Evolutionary conservation across 164 flowering plant species (phyloP).

Genomic region (Amborella trichopoda): DNA sequence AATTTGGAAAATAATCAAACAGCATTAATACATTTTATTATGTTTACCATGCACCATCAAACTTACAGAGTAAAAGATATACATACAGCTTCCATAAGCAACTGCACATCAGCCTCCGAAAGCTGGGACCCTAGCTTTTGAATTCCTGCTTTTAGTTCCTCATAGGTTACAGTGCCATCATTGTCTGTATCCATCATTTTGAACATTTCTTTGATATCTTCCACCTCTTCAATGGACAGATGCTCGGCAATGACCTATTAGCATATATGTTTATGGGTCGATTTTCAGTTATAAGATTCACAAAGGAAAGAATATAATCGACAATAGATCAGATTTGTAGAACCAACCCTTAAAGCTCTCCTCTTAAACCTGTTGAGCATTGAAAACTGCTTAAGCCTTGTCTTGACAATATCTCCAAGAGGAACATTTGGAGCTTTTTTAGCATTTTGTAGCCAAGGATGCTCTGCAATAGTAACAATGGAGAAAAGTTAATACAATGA

Average conservation of each 20-base stretch:
- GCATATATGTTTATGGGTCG: not conserved
- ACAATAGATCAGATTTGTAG: not conserved
- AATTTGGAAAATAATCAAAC: not conserved
- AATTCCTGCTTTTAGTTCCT: constrained; percentile 67
- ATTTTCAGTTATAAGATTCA: not conserved
- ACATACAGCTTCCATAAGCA: constrained; percentile 87
- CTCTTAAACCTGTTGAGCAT: constrained; percentile 93
- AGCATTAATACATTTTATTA: not conserved
- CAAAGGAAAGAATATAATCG: not conserved
- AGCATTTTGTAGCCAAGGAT: constrained; percentile 88
- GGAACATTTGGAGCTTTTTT: constrained; percentile 88
- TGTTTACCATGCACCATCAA: not conserved
- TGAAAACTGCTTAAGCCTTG: constrained; percentile 89
- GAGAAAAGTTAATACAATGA: constrained; percentile 2
- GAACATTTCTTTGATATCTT: constrained; percentile 76
- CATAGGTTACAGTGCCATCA: constrained; percentile 64
- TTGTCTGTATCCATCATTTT: constrained; percentile 64
- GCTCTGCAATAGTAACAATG: constrained; percentile 32
- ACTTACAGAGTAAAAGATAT: not conserved
- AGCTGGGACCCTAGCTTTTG: constrained; percentile 53
- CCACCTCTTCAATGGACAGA: constrained; percentile 76
- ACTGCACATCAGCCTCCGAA: constrained; percentile 74
- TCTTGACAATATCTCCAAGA: constrained; percentile 85
- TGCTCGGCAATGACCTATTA: constrained; percentile 81
- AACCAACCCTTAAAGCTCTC: constrained; percentile 75